Conservation (phyloP, 305 asterid species). For the Fraxinus xanthoxyloides region DNA sequence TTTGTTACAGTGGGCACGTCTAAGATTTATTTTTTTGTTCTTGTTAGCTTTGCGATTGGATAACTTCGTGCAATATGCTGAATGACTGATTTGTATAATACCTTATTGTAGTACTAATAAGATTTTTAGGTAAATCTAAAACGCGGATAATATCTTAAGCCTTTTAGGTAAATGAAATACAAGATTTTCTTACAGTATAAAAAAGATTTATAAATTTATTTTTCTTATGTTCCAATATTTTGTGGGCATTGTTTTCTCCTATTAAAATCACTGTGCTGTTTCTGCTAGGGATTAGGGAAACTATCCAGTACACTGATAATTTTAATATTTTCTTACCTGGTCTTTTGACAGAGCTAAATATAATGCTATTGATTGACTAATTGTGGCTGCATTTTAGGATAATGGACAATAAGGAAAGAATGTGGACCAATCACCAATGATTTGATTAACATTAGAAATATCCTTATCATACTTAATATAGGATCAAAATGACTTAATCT, state of each 20-base stretch:
- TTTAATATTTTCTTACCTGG: background rate
- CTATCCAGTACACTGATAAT: background rate
- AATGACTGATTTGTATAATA: conserved; percentile 1
- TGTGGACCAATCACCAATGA: background rate
- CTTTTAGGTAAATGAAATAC: background rate
- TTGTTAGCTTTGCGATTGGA: background rate
- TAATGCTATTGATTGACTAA: background rate
- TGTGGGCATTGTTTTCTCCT: background rate
- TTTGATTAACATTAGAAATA: background rate
- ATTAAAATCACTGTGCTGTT: background rate
- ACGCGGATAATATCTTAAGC: background rate
- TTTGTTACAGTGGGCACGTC: background rate
- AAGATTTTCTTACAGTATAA: background rate
- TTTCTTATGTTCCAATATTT: background rate
- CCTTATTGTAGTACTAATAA: background rate
- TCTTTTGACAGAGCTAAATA: background rate
- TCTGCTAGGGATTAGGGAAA: background rate
- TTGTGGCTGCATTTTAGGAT: background rate
- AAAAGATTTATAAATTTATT: background rate
- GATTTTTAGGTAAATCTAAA: too few relatives aligned
- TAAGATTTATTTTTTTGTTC: background rate
- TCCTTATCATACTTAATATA: background rate
- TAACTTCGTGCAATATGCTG: background rate
- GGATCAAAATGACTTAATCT: background rate
- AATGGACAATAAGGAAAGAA: background rate